Conservation (phyloP, 1,139 yeast species). For the Suhomyces chickasaworum region DNA sequence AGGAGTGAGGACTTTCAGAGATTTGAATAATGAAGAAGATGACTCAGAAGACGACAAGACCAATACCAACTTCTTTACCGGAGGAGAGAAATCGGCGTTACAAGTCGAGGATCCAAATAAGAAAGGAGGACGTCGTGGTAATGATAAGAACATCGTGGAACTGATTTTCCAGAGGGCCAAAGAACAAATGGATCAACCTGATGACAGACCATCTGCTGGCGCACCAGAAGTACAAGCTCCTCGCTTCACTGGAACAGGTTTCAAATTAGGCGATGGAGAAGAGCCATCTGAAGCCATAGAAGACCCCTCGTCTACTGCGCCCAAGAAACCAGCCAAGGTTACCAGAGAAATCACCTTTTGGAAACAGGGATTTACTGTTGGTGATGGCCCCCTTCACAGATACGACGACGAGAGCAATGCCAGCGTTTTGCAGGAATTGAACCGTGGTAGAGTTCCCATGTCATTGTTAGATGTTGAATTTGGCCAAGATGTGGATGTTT, state of each 20-base stretch:
- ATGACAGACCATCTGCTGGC: constrained; percentile 46
- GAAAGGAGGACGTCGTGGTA: constrained; percentile 29
- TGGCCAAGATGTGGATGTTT: constrained; percentile 96
- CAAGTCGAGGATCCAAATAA: constrained; percentile 91
- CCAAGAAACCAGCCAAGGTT: constrained; percentile 51
- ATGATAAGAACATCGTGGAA: constrained; percentile 47
- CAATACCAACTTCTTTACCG: constrained; percentile 81
- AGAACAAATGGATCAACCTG: constrained; percentile 45
- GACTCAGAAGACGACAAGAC: constrained; percentile 66
- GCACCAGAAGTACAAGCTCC: constrained; percentile 18
- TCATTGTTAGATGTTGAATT: constrained; percentile 76
- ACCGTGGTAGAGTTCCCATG: constrained; percentile 92
- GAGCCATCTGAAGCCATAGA: constrained; percentile 42
- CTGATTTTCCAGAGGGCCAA: constrained; percentile 50
- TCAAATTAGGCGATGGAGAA: constrained; percentile 71
- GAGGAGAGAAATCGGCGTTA: constrained; percentile 92
- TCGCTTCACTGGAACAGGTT: constrained; percentile 71
- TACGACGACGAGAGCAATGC: constrained; percentile 91
- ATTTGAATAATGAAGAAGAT: constrained; percentile 45
- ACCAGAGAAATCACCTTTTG: constrained; percentile 85
- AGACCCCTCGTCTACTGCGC: constrained; percentile 31
- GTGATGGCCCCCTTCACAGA: constrained; percentile 80
- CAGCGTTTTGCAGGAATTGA: constrained; percentile 73
- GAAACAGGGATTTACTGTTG: constrained; percentile 95
- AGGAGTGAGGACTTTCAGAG: constrained; percentile 50